Evolutionary conservation across 2,329 filamentous ascomycete genomes (phyloP), one percentile per base, ranked within the genome.

Genomic region (Septoria linicola): DNA sequence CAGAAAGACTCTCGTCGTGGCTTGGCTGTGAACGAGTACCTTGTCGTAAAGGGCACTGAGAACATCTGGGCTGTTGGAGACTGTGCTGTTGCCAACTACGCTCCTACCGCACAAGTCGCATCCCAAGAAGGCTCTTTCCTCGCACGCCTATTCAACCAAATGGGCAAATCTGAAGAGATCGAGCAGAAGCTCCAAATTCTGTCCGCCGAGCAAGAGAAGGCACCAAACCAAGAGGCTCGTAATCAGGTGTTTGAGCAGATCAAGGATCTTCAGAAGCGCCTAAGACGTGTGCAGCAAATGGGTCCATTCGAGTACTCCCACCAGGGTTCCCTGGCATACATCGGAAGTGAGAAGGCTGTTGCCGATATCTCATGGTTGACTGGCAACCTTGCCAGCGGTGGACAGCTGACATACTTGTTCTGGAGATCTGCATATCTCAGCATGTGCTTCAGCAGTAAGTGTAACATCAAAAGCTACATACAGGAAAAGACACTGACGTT

Each of bases 381-480:
- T 66, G 93, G 93, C 61, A 99, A 97, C 77, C 81, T 99, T 64
- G 92, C 93, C 56, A 89, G 86, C 39, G 93, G 92, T 69, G 93
- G 93, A 69, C 67, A 68, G 54, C 78, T 97, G 74, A 99, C 93
- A 50, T 99, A 95, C 76, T 82, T 96, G 62, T 99, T 99, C 83
- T 99, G 93, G 93, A 83, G 91, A 71, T 95, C 88, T 69, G 93
- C 92, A 49, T 99, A 99, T 73, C 78, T 99, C 72, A 96, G 89
- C 80, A 99, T 99, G 93, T 96, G 92, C 83, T 99, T 99, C 74
- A 97, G 91, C 84, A 91, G 89, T 93, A 81, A 84, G 89, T 56
- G 41, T n/a, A 19, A 14, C 35, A 37, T 37, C 41, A 47, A 20
- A 7, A 32, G 45, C 10, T 50, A 16, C 44, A 17, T 6, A 14